Base-by-base conservation (phyloP, 345 rosid genomes). In the Hypericum androsaemum region DNA sequence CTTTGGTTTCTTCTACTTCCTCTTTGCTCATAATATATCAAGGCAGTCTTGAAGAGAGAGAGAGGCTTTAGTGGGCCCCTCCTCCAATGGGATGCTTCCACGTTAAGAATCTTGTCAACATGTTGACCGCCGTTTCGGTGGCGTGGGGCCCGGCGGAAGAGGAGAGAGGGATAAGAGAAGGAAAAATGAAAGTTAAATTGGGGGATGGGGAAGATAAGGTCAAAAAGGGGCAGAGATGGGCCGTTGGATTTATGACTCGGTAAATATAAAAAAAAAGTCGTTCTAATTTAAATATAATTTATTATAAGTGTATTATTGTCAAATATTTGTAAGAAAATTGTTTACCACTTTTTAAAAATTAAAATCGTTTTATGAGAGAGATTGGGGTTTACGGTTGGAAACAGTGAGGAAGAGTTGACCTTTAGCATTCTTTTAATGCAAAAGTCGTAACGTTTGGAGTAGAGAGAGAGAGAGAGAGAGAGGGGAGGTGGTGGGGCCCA, bases 401-500 rank as follows among this genome's bases (percentile, higher is more conserved):
- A 80, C 81, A 74, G 76, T 58, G 63, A 52, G 80, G 74, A 17
- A 60, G 73, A 65, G 89, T 77, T 79, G 85, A 79, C 89, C 72
- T 61, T 47, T 61, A 22, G 14, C 65, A 53, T 52, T n/a, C 69
- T 70, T 78, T 78, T 68, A 56, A 67, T 65, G 60, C 69, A 63
- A 68, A 74, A 61, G 77, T 56, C 72, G 13, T 54, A 54, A 43
- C n/a, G 16, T 12, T n/a, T 6, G 6, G 15, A 37, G 12, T 15
- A 13, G 7, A 12, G 12, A 48, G 5, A 22, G 37, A 39, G 12
- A 53, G 13, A 5, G 4, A 39, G 7, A 3, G 8, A 0, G 46
- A 22, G 39, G 8, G 54, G 53, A 12, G 10, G 11, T 3, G 5
- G 53, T 41, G 67, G 71, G 74, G 15, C 53, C 66, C 22, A 7